Conservation (phyloP, 1,139 yeast genomes). For the Blastobotrys proliferans region DNA sequence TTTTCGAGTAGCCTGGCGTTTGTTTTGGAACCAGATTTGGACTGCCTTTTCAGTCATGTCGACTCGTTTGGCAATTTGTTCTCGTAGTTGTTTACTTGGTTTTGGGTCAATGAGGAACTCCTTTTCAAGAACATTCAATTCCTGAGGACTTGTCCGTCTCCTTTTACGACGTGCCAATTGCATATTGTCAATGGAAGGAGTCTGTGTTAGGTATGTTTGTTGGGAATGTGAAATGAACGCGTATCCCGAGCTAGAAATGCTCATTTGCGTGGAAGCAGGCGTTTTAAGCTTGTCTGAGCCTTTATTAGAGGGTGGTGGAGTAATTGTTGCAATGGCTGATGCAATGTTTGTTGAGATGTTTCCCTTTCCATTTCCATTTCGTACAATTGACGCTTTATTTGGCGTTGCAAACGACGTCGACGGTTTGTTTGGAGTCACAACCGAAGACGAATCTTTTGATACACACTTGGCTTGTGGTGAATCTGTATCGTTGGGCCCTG, state of each 20-base stretch:
- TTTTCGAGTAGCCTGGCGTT: constrained; percentile 76
- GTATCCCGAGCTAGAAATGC: constrained; percentile 28
- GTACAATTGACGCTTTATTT: no score
- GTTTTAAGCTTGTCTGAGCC: background rate
- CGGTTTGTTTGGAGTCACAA: no score
- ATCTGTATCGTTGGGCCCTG: no score
- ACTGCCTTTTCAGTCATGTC: constrained; percentile 96
- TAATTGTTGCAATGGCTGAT: no score
- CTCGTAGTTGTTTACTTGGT: constrained; percentile 73
- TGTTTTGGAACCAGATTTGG: constrained; percentile 97
- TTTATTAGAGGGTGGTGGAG: no score
- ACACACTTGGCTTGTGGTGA: no score
- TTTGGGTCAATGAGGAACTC: constrained; percentile 76
- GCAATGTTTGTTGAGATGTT: no score
- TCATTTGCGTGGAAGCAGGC: background rate
- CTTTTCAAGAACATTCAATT: constrained; percentile 69
- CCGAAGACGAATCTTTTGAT: no score
- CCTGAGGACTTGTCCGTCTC: constrained; percentile 89
- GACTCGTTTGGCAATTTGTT: constrained; percentile 70
- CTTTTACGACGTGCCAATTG: constrained; percentile 89
- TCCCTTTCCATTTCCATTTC: no score
- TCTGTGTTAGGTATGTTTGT: constrained; percentile 75
- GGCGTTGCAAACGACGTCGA: no score
- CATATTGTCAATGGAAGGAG: constrained; percentile 83
- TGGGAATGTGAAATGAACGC: constrained; percentile 86